Base-by-base conservation (phyloP, 257 asterid species). In the Datura wrightii region DNA sequence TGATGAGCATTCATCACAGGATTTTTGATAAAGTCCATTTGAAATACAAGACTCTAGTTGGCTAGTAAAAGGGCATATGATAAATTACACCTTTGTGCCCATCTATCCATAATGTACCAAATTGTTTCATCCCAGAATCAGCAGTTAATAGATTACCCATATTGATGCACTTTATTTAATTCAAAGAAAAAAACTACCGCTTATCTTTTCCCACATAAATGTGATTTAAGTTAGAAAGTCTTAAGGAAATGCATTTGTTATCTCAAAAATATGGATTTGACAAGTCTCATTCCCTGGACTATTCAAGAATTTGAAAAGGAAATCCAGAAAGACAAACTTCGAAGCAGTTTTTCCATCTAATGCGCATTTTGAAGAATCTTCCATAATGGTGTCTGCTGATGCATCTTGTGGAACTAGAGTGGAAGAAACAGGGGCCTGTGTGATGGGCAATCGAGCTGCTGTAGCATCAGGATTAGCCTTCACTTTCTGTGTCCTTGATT, bases 281-380 rank as follows among this genome's bases (percentile, higher is more conserved):
- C 13, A 67, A 67, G 59, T 72, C 19, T 46, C 62, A 50, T 13
- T 76, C 8, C 59, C 31, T 50, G 82, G 39, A 36, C 39, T 50
- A 31, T 24, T 50, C 44, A 76, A 76, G 44, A 76, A 76, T 11
- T 76, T 48, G 83, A 62, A 80, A 46, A 87, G 54, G 82, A 54
- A 53, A 90, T 93, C 80, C 82, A 50, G 44, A 76, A 50, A 76
- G 62, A 76, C 82, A 50, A 76, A 95, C 99, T 89, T 93, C 78
- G 97, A 87, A 59, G 95, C 91, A 82, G 87, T 90, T 82, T 90
- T 94, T 59, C 92, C 98, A 48, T 91, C 97, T 53, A 90, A 86
- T 59, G 88, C 63, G 62, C 92, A 87, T 90, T 74, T 93, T 41
- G 93, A 85, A 87, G 95, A 81, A 85, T 93, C 94, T 48, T 81